These are phyloP conservation scores for Bacterosira constricta DNA, from an alignment of 108 stramenopile genomes.

Conservation along the genomic window DNA sequence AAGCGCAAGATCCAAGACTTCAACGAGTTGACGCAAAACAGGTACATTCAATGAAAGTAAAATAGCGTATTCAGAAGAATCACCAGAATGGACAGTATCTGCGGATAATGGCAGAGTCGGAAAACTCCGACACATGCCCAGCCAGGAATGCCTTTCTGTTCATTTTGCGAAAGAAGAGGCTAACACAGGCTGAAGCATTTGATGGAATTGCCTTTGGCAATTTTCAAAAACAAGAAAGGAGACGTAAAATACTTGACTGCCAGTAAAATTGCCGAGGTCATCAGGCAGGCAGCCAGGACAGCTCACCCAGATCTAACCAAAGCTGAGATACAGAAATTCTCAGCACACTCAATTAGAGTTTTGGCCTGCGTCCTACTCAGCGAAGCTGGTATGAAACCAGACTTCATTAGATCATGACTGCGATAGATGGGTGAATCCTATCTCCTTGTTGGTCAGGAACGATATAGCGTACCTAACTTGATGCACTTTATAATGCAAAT, in stretches of 20 bases:
- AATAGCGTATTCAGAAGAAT: constrained; percentile 1
- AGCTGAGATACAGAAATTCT: neutral
- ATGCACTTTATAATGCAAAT: too few species aligned
- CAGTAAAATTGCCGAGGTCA: neutral
- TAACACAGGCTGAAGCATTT: neutral
- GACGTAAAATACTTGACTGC: neutral
- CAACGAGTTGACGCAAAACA: neutral
- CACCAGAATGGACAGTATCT: neutral
- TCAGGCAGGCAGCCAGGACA: neutral
- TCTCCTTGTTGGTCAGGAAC: too few species aligned
- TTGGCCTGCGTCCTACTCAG: neutral
- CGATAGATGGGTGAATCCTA: neutral
- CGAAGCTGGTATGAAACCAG: neutral
- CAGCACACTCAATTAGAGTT: neutral
- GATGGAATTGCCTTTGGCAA: neutral
- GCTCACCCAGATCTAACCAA: neutral
- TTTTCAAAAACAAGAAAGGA: neutral
- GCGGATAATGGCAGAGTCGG: neutral
- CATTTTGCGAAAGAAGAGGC: neutral
- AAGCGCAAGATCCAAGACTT: neutral
- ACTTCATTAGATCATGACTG: neutral
- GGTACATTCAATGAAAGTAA: neutral
- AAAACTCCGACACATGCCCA: neutral
- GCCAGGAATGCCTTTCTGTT: neutral
- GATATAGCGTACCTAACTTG: too few species aligned